A percentile compares a stretch with the other conserved stretches of the same genome.
These are phyloP conservation scores for Lasiodiplodia sp. DNA, from an alignment of 2,329 filamentous ascomycete species.

Conservation along the genomic window DNA sequence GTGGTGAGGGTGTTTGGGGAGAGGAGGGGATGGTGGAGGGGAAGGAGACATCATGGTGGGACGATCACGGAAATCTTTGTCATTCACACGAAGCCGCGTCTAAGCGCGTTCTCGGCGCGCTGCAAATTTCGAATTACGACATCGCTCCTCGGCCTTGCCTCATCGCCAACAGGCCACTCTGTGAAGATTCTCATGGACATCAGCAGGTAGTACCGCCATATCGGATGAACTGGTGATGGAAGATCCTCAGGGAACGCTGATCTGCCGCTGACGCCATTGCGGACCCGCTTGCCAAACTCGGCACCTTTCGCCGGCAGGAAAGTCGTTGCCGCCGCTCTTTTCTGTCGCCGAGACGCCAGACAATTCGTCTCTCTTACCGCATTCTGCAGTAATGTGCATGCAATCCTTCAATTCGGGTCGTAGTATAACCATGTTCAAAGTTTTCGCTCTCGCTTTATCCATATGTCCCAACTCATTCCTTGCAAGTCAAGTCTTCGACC, in stretches of 20 bases:
- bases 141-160: neutral
- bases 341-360: neutral
- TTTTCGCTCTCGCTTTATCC: no score
- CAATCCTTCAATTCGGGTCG: no score
- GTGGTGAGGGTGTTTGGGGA: neutral
- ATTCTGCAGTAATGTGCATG: no score
- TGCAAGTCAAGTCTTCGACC: no score
- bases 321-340: neutral
- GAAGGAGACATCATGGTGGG: constrained; percentile 1
- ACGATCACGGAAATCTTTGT: constrained; percentile 2
- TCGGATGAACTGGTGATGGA: neutral
- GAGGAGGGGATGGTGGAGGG: neutral
- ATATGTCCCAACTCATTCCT: no score
- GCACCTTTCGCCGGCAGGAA: neutral
- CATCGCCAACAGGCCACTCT: neutral
- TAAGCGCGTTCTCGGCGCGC: neutral
- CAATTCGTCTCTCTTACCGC: no score
- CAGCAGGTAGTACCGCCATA: neutral
- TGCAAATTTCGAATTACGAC: constrained; percentile 4
- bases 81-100: neutral
- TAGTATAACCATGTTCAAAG: no score
- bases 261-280: neutral
- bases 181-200: neutral
- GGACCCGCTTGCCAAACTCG: neutral
- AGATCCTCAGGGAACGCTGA: neutral